A percentile compares a stretch with the other conserved stretches of the same genome.
Conservation (phyloP, 78 protist species). For the Goniomonas avonlea region DNA sequence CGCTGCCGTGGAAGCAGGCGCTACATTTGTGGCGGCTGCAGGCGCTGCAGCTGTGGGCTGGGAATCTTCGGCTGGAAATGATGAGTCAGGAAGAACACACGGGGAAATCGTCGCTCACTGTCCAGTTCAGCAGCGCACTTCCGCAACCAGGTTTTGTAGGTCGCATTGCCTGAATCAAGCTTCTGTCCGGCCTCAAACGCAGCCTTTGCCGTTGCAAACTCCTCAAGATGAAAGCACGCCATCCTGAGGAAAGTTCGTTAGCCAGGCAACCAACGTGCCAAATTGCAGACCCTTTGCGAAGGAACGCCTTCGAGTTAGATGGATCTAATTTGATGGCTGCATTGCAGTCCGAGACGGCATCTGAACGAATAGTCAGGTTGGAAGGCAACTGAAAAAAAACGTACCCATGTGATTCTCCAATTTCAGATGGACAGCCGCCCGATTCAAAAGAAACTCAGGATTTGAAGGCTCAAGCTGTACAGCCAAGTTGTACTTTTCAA, state of each 20-base stretch:
- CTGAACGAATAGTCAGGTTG: too few relatives aligned
- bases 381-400: too few relatives aligned
- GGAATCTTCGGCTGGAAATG: not conserved
- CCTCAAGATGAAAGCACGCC: slow-evolving; percentile 50
- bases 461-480: not conserved
- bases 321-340: slow-evolving; percentile 47
- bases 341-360: slow-evolving; percentile 52
- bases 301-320: slow-evolving; percentile 43
- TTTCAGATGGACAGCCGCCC: not conserved
- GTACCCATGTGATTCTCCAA: not conserved
- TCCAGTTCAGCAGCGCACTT: slow-evolving; percentile 49
- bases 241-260: slow-evolving; percentile 4
- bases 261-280: not conserved
- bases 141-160: slow-evolving; percentile 60
- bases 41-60: slow-evolving; percentile 31
- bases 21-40: not conserved
- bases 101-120: not conserved
- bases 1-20: slow-evolving; percentile 13
- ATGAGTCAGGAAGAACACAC: too few relatives aligned
- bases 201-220: slow-evolving; percentile 52
- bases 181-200: slow-evolving; percentile 51
- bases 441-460: not conserved
- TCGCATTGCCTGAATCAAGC: slow-evolving; percentile 35
- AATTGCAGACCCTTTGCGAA: slow-evolving; percentile 43
- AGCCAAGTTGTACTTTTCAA: not conserved